phyloP scores from a whole-genome alignment of 345 rosid species.

The Luvunga scandens region DNA sequence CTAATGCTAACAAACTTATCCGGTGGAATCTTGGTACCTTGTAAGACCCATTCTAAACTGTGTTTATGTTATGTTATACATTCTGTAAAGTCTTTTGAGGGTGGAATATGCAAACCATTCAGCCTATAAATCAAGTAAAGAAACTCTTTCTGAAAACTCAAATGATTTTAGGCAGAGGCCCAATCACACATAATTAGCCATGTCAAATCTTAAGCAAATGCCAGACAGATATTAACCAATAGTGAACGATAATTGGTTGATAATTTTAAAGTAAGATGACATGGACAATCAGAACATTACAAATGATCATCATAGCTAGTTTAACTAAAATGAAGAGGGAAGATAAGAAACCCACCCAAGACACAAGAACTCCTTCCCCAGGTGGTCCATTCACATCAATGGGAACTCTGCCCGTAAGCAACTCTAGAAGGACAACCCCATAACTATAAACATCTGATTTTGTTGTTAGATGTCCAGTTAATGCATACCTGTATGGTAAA shows the following conservation, averaged over 20 bases:
- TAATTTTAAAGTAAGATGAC: not conserved
- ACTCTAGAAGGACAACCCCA: conserved; percentile 87
- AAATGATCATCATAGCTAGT: not conserved
- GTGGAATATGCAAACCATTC: too few relatives aligned
- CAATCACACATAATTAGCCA: not conserved
- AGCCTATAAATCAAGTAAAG: too few relatives aligned
- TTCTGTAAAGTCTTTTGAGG: not conserved
- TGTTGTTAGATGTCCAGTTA: conserved; percentile 89
- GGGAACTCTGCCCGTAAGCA: conserved; percentile 86
- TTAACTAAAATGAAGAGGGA: conserved; percentile 2
- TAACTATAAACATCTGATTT: conserved; percentile 96
- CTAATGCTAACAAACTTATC: not conserved
- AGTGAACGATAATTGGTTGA: not conserved
- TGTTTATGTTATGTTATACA: too few relatives aligned
- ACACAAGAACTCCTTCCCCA: conserved; percentile 82
- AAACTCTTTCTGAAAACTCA: too few relatives aligned
- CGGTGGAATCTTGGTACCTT: not conserved
- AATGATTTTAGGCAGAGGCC: not conserved
- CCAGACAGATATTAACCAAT: not conserved
- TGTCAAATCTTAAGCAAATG: not conserved
- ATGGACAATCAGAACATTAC: not conserved
- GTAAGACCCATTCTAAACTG: not conserved
- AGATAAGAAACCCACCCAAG: conserved; percentile 54
- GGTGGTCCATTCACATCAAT: conserved; percentile 79
- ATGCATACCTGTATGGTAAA: conserved; percentile 59